phyloP scores from a whole-genome alignment of 345 rosid genomes.

The Psidium guajava region DNA sequence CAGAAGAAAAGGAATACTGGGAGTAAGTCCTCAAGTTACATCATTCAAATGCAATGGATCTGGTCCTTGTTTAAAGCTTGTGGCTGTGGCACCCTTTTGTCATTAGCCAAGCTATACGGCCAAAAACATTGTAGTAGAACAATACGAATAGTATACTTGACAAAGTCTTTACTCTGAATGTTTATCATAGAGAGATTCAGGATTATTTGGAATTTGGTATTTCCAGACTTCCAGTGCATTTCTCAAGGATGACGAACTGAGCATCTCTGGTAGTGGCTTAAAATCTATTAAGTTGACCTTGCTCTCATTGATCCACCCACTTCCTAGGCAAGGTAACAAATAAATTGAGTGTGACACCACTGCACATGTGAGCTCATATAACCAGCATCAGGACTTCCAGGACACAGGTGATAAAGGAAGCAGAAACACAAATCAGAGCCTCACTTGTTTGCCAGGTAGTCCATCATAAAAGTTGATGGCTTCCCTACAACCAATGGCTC shows the following conservation, averaged over 20 bases:
- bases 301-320: neutral
- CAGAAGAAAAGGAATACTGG: neutral
- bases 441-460: slow-evolving; percentile 79
- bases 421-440: neutral
- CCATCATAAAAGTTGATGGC: slow-evolving; percentile 99
- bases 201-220: neutral
- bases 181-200: neutral
- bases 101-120: neutral
- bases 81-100: neutral
- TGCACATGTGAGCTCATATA: neutral
- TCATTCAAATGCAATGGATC: neutral
- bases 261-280: neutral
- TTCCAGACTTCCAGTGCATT: neutral
- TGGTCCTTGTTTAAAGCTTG: neutral
- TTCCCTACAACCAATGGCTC: slow-evolving; percentile 93
- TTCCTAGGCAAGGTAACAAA: neutral
- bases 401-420: neutral
- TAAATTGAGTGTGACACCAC: neutral
- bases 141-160: neutral
- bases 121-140: neutral
- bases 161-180: neutral
- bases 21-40: neutral
- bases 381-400: neutral
- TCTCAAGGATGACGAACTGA: neutral
- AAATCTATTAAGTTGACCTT: neutral